Base-by-base conservation (phyloP, 2,329 filamentous ascomycete species). In the Cercospora beticola region DNA sequence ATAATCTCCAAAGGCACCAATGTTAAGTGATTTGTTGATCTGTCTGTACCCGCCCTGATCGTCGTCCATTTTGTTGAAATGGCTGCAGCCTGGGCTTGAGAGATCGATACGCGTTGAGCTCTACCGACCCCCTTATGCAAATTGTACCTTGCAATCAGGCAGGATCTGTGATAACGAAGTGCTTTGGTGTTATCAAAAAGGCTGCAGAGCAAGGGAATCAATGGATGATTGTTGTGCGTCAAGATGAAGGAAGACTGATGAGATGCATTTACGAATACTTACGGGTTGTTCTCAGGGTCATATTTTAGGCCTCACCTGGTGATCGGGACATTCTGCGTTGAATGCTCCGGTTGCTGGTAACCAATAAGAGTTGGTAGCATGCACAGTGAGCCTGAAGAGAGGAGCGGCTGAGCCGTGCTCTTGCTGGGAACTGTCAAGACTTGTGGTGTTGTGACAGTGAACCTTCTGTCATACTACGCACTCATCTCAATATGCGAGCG, bases 11-110 rank as follows among this genome's bases (percentile, higher is more conserved):
- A 66, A 70, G 6, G 66, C 65, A 28, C 68, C 58, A 23, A 68
- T 74, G 62, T 75, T 73, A 61, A 74, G 46, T 12, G 72, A 64
- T 46, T 74, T 74, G 66, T 74, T 74, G 62, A 74, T 74, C 49
- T 74, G 72, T 12, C 69, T 63, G 58, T 74, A 74, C 5, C 72
- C 73, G 21, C 73, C 72, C 49, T 72, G 64, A 58, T 72, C 70
- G 36, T 68, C 65, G 28, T 52, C 65, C 69, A 72, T 74, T 10
- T 31, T 65, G 63, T 49, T 49, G 43, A 23, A 10, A 12, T 49
- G n/a, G 43, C n/a, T 23, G 18, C 6, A 49, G 36, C 43, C 21
- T 9, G 10, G 18, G 5, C n/a, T 6, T 21, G 43, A 49, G 14
- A 23, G 10, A 16, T 8, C 43, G 18, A 49, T 49, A 5, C 21